These are phyloP conservation scores for Daldinia decipiens DNA, from an alignment of 495 filamentous ascomycete species.

Conservation along the genomic window DNA sequence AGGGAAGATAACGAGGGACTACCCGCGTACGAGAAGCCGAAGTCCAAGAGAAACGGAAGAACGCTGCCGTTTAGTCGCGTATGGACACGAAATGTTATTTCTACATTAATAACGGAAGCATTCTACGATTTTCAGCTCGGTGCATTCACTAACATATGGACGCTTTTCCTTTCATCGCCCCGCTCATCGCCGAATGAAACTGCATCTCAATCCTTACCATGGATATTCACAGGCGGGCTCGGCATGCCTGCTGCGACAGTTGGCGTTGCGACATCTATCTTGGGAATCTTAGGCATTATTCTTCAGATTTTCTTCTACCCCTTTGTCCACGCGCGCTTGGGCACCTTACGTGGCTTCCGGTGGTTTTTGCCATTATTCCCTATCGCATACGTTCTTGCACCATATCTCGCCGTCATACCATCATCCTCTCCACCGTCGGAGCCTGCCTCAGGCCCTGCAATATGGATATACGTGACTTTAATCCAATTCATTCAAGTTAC, in stretches of 20 bases:
- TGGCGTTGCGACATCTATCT: slow-evolving; percentile 79
- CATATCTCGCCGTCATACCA: slow-evolving; percentile 77
- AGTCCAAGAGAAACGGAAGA: slow-evolving; percentile 30
- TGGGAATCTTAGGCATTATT: slow-evolving; percentile 78
- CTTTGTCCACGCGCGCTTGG: slow-evolving; percentile 69
- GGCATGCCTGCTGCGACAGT: slow-evolving; percentile 79
- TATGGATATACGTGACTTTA: slow-evolving; percentile 75
- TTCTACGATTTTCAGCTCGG: slow-evolving; percentile 81
- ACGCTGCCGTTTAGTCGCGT: slow-evolving; percentile 76
- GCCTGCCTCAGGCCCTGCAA: slow-evolving; percentile 71
- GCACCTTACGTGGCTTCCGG: slow-evolving; percentile 74
- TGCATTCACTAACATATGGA: slow-evolving; percentile 85
- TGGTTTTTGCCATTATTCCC: slow-evolving; percentile 78
- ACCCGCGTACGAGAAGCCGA: not conserved
- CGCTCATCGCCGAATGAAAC: slow-evolving; percentile 64
- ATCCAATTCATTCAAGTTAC: slow-evolving; percentile 78
- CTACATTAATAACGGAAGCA: slow-evolving; percentile 72
- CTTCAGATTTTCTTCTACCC: slow-evolving; percentile 86
- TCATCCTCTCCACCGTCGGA: slow-evolving; percentile 65
- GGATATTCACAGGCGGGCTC: slow-evolving; percentile 81
- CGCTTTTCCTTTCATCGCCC: slow-evolving; percentile 82
- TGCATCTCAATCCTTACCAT: slow-evolving; percentile 58
- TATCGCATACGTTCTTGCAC: slow-evolving; percentile 74
- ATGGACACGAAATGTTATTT: slow-evolving; percentile 78
- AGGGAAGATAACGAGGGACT: slow-evolving; percentile 22